A percentile compares a stretch with the other conserved stretches of the same genome.
Conservation (phyloP, 176 grass and related monocot species). For the Saccharum officinarum region DNA sequence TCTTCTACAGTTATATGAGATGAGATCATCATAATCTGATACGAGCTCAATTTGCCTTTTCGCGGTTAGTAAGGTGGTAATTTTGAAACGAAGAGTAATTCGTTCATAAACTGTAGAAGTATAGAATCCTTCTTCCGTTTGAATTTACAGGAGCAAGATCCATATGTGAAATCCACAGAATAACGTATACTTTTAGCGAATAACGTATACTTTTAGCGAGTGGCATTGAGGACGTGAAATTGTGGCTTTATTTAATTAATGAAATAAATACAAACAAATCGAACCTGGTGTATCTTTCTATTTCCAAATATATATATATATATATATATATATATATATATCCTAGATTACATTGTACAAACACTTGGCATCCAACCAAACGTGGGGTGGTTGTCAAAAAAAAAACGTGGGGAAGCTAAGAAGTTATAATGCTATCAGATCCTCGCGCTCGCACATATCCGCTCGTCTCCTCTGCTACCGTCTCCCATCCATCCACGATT, state of each 20-base stretch:
- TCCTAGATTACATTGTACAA: conserved; percentile 58
- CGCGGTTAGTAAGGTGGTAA: background rate
- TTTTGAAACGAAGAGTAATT: background rate
- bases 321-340: too few species aligned
- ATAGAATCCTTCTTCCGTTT: background rate
- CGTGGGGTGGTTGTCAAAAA: background rate
- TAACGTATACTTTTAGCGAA: too few species aligned
- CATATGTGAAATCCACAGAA: background rate
- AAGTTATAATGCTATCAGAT: conserved; percentile 2
- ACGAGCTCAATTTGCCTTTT: too few species aligned
- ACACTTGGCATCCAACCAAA: background rate
- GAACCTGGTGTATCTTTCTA: conserved; percentile 25
- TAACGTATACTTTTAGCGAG: background rate
- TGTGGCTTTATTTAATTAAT: background rate
- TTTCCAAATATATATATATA: too few species aligned
- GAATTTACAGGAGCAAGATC: background rate
- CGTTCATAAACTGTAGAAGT: too few species aligned
- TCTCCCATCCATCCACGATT: conserved; percentile 83
- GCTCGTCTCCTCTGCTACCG: conserved; percentile 72
- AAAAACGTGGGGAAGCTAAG: background rate
- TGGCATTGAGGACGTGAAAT: background rate
- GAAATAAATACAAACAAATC: conserved; percentile 25
- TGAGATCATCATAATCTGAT: too few species aligned
- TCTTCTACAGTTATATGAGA: too few species aligned
- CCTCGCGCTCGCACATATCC: conserved; percentile 55